phyloP scores from a whole-genome alignment of 225 moss, liverwort and hornwort genomes.

The Neckera pumila region DNA sequence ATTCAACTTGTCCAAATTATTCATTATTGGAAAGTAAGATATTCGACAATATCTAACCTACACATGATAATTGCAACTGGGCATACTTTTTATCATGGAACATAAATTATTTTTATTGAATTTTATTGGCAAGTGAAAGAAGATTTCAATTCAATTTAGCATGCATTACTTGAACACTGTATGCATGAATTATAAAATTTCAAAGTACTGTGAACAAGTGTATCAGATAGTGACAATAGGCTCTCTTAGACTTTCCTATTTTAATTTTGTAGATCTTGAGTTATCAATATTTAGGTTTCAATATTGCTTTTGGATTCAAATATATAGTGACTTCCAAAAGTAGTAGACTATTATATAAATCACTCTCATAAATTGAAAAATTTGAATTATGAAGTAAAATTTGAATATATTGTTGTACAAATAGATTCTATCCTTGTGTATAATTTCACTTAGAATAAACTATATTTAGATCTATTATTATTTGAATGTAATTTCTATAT shows the following conservation, averaged over 20 bases:
- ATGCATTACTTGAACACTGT: neutral
- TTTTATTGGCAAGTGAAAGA: neutral
- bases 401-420: too few relatives aligned
- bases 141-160: neutral
- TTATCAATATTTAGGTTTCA: neutral
- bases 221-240: neutral
- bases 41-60: fast-evolving
- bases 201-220: neutral
- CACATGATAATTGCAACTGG: neutral
- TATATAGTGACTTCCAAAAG: too few relatives aligned
- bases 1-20: neutral
- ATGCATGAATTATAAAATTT: neutral
- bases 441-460: too few relatives aligned
- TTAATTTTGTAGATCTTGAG: neutral
- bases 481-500: too few relatives aligned
- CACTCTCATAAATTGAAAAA: too few relatives aligned
- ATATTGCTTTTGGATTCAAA: neutral
- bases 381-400: too few relatives aligned
- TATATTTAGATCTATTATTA: too few relatives aligned
- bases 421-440: too few relatives aligned
- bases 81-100: neutral
- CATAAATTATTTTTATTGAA: neutral
- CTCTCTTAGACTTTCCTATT: neutral
- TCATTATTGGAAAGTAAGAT: fast-evolving
- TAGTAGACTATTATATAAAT: too few relatives aligned